Base-by-base conservation (phyloP, 2,329 filamentous ascomycete species). In the Colletotrichum nymphaeae region DNA sequence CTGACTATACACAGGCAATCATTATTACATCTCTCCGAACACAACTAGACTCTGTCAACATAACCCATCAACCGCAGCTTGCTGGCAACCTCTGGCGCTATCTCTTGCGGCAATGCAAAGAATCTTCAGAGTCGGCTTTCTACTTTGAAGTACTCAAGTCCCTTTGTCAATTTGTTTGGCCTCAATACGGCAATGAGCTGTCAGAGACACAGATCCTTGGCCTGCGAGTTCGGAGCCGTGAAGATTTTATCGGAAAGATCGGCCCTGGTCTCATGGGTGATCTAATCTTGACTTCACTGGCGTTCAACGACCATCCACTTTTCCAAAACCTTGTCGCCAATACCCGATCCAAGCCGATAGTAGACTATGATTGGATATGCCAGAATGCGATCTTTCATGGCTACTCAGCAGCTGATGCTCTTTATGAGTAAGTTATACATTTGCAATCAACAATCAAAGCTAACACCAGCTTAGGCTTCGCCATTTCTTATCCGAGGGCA, bases 321-420 rank as follows among this genome's bases (percentile, higher is more conserved):
- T 66, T 55, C 56, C 28, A 62, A 22, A 30, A n/a, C 1, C 67
- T 73, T 11, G 62, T 46, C 7, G 46, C 55, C 12, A 46, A 19
- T 5, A 28, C 46, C 67, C 55, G 22, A 26, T 66, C 1, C 14
- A 60, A 62, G n/a, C 71, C 71, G 0, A 19, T 19, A 6, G 22
- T 73, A 49, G 58, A 73, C 14, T 73, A 71, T 14, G 30, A 24
- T 14, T 62, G 56, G 56, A 3, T 73, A 14, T 71, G 71, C 22
- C 42, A 66, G 9, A 62, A 71, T 8, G 46, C 42, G 14, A 42
- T 22, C 46, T 19, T 35, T 4, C 11, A 60, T 30, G 55, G 46
- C 22, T 71, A 71, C 35, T 24, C 32, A 3, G 56, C 62, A 19
- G 56, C 60, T 7, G 35, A 30, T 7, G 67, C 57, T 22, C 71